Evolutionary conservation across 768 basidiomycete species (phyloP).

Genomic region (Pisolithus sp.): DNA sequence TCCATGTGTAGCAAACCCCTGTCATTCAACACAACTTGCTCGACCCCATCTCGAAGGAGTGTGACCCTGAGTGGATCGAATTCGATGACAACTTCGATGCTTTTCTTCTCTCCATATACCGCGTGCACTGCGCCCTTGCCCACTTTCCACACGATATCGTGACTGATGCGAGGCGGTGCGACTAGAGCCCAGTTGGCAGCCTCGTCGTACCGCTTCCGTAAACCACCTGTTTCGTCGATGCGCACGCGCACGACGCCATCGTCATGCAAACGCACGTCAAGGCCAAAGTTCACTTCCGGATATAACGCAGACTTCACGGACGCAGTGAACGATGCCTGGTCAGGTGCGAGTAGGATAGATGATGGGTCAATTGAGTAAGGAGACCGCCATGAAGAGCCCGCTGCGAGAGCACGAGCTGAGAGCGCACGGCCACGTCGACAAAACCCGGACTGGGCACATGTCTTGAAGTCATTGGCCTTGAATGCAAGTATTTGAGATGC

Average conservation of each 20-base stretch:
- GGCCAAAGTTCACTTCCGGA: constrained; percentile 73
- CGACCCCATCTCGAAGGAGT: constrained; percentile 66
- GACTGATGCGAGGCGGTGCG: constrained; percentile 59
- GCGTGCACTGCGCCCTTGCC: constrained; percentile 61
- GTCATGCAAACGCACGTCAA: constrained; percentile 78
- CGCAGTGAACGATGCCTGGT: constrained; percentile 63
- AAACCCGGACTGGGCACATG: constrained; percentile 90
- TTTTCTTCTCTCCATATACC: constrained; percentile 56
- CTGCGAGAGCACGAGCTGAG: constrained; percentile 60
- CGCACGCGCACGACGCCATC: constrained; percentile 87
- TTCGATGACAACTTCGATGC: constrained; percentile 60
- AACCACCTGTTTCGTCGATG: constrained; percentile 82
- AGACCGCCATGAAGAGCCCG: constrained; percentile 61
- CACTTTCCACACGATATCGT: constrained; percentile 54
- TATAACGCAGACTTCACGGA: constrained; percentile 76
- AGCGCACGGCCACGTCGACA: constrained; percentile 89
- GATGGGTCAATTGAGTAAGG: constrained; percentile 76
- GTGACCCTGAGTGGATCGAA: constrained; percentile 74
- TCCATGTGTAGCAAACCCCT: constrained; percentile 94
- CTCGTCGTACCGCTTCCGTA: constrained; percentile 86
- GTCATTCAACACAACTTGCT: constrained; percentile 86
- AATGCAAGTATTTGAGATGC: constrained; percentile 39
- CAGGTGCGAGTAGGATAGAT: constrained; percentile 41
- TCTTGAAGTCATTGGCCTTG: constrained; percentile 88
- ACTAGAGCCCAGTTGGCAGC: constrained; percentile 85